A percentile compares a stretch with the other conserved stretches of the same genome.
These are phyloP conservation scores for Tribonema minus DNA, from an alignment of 108 stramenopile genomes.

Conservation along the genomic window DNA sequence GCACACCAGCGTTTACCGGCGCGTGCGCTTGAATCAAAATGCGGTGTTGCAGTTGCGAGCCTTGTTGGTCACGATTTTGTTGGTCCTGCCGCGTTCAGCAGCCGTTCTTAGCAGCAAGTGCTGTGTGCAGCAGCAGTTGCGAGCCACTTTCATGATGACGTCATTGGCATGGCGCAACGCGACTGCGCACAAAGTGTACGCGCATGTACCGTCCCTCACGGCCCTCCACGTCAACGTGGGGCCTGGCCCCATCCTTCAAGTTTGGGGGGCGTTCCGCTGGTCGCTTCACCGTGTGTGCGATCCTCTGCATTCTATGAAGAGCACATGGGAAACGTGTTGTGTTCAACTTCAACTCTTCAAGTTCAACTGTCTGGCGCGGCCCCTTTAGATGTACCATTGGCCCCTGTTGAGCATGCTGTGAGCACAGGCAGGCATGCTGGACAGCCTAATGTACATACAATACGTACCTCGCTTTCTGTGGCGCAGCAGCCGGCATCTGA, in stretches of 20 bases:
- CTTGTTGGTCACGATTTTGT: background rate
- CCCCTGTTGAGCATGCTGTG: no score
- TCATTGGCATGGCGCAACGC: background rate
- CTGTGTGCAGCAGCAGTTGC: no score
- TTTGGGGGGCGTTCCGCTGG: background rate
- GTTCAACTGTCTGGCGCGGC: no score
- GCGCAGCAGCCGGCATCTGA: no score
- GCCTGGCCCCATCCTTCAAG: background rate
- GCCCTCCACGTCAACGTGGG: background rate
- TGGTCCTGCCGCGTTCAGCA: background rate
- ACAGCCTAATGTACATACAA: no score
- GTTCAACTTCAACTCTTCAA: no score
- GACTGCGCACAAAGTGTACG: background rate
- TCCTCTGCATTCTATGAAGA: background rate
- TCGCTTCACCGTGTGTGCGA: background rate
- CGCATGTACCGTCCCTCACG: background rate
- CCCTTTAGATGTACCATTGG: no score
- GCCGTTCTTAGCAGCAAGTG: no score
- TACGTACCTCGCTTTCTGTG: no score
- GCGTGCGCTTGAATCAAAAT: background rate
- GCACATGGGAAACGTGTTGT: no score
- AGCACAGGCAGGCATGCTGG: no score
- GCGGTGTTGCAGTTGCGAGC: background rate
- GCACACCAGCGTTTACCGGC: no score
- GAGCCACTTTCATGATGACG: background rate